phyloP scores from a whole-genome alignment of 345 rosid species.

The Erodium maritimum region DNA sequence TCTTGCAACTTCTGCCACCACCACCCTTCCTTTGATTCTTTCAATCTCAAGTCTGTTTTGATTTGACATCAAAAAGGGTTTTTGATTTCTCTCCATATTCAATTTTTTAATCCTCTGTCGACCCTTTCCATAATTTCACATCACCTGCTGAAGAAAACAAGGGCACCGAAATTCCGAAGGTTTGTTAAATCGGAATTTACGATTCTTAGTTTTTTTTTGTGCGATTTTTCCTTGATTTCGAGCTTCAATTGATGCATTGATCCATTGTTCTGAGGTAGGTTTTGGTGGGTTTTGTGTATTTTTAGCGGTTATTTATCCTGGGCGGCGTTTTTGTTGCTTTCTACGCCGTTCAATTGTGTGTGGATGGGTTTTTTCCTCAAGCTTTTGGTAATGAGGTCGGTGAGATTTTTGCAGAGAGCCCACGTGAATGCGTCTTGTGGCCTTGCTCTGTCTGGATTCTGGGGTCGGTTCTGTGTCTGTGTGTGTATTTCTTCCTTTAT shows the following conservation, averaged over 20 bases:
- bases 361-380: background rate
- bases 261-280: background rate
- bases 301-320: background rate
- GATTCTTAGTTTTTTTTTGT: background rate
- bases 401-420: background rate
- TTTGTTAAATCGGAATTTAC: background rate
- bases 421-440: background rate
- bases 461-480: no score
- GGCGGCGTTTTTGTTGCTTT: background rate
- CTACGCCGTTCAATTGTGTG: conserved; percentile 3
- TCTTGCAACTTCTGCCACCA: conserved; percentile 12
- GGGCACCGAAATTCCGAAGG: background rate
- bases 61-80: conserved; percentile 7
- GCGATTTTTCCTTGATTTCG: background rate
- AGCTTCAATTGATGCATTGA: background rate
- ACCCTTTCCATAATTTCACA: background rate
- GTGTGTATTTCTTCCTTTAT: no score
- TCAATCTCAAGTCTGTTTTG: conserved; percentile 4
- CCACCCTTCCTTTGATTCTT: conserved; percentile 1
- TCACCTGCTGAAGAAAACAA: no score
- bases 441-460: background rate
- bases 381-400: background rate
- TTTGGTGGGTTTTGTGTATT: background rate
- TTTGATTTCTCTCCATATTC: background rate
- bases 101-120: no score